A percentile compares a stretch with the other conserved stretches of the same genome.
Evolutionary conservation across 2,329 filamentous ascomycete genomes (phyloP).

Genomic region (Endothia cerciana): DNA sequence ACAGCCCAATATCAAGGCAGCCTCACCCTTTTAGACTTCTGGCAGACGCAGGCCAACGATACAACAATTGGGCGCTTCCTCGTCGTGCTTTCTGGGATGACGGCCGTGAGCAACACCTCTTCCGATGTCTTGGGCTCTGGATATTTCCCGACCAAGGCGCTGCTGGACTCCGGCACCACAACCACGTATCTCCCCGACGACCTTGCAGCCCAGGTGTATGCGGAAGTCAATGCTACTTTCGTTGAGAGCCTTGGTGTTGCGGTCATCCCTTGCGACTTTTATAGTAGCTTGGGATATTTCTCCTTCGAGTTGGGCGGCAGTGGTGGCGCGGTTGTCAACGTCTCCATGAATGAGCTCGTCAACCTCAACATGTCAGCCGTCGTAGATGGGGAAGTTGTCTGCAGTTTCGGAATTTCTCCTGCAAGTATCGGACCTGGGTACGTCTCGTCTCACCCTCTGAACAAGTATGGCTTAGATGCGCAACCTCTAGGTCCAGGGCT

Average conservation of each 20-base stretch:
- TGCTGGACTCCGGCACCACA: slow-evolving; percentile 3
- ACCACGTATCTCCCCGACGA: neutral
- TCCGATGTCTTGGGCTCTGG: neutral
- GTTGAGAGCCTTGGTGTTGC: neutral
- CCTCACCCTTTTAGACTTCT: neutral
- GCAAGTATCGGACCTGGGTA: neutral
- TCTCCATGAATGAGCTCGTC: slow-evolving; percentile 2
- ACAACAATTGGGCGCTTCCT: slow-evolving; percentile 36
- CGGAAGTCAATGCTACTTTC: neutral
- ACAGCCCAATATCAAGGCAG: neutral
- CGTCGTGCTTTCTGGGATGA: neutral
- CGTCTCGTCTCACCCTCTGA: no score
- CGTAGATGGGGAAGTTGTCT: slow-evolving; percentile 45
- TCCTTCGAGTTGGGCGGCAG: slow-evolving; percentile 1
- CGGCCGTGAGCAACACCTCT: neutral
- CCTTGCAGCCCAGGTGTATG: neutral
- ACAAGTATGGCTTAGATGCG: no score
- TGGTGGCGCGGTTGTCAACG: slow-evolving; percentile 2
- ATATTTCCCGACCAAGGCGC: neutral
- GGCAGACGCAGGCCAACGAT: neutral
- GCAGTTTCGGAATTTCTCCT: slow-evolving; percentile 51
- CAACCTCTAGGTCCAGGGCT: no score
- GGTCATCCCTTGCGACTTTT: neutral
- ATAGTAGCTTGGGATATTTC: neutral
- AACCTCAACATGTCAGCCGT: slow-evolving; percentile 12